phyloP scores from a whole-genome alignment of 768 basidiomycete species.

The Solioccasus polychromus region DNA sequence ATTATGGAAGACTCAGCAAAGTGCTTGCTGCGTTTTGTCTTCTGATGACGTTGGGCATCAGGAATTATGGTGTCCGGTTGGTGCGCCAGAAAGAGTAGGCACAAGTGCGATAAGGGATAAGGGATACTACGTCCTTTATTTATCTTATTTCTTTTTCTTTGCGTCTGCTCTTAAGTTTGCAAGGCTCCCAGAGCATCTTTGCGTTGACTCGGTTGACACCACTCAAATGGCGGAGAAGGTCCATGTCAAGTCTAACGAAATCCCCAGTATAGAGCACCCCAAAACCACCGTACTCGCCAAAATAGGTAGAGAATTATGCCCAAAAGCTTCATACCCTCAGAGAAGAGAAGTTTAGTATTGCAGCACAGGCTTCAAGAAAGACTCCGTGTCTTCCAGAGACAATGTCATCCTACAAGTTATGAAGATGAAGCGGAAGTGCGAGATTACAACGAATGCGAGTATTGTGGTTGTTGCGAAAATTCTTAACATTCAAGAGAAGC shows the following conservation, averaged over 20 bases:
- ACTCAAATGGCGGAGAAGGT: too few species aligned
- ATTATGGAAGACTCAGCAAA: slow-evolving; percentile 27
- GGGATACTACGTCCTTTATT: too few species aligned
- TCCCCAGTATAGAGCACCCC: too few species aligned
- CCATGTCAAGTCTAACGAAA: too few species aligned
- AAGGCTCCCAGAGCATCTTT: too few species aligned
- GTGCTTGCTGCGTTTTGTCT: slow-evolving; percentile 21
- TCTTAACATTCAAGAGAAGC: too few species aligned
- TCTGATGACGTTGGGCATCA: slow-evolving; percentile 14
- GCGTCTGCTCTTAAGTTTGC: too few species aligned
- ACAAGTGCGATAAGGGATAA: too few species aligned
- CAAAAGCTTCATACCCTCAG: neutral
- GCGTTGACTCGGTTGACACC: too few species aligned
- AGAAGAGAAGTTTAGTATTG: neutral
- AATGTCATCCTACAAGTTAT: neutral
- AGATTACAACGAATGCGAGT: slow-evolving; percentile 7
- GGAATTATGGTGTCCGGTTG: slow-evolving; percentile 10
- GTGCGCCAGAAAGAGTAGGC: too few species aligned
- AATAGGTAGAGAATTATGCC: slow-evolving; percentile 3
- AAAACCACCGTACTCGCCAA: too few species aligned
- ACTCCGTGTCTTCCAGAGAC: neutral
- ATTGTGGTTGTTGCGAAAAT: slow-evolving; percentile 4
- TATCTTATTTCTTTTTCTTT: too few species aligned
- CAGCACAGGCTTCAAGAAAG: neutral
- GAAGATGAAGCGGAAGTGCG: neutral